Evolutionary conservation across 2,329 filamentous ascomycete species (phyloP), one percentile per base, ranked within the genome.

Genomic region (Microdochium bolleyi): DNA sequence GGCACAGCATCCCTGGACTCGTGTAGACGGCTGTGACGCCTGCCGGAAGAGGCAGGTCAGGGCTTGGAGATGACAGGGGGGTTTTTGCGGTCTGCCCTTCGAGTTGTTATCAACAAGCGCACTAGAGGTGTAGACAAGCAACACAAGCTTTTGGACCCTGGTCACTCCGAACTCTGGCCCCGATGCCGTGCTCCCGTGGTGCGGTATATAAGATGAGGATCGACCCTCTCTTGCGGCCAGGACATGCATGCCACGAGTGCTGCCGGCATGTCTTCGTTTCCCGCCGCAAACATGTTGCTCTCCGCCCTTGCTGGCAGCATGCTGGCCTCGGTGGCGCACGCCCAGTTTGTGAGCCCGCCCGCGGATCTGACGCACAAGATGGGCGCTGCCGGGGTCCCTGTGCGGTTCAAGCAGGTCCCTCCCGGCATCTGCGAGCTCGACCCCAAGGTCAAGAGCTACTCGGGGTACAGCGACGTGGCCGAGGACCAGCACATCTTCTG

Each of bases 271-370:
- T 34, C 16, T 9, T 34, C 30, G 30, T 9, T 34, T 16, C 9
- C 9, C 30, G 30, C 9, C 9, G 9, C 30, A 34, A 16, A 34
- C 9, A 34, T 34, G 30, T 34, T 34, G 30, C 16, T 34, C 30
- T 9, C 16, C 30, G 16, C 30, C 9, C 30, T 34, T 34, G 30
- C 30, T 16, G 16, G 37, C 37, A 19, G 37, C 37, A 19, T n/a
- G 16, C 37, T 41, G 11, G 37, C 16, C 8, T 41, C 37, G 16
- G 16, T 41, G 37, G 37, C 37, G 37, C 62, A 50, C 84, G 65
- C 82, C 82, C 64, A 70, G 85, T 80, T 60, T 72, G 79, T 3
- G 82, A 83, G 54, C 84, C 84, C 68, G 75, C 85, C 34, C 71
- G 73, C 52, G 64, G 84, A 61, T 1, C 59, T 67, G 4, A 68